phyloP scores from a whole-genome alignment of 2,329 filamentous ascomycete species.

The Dactylellina parvicollis region DNA sequence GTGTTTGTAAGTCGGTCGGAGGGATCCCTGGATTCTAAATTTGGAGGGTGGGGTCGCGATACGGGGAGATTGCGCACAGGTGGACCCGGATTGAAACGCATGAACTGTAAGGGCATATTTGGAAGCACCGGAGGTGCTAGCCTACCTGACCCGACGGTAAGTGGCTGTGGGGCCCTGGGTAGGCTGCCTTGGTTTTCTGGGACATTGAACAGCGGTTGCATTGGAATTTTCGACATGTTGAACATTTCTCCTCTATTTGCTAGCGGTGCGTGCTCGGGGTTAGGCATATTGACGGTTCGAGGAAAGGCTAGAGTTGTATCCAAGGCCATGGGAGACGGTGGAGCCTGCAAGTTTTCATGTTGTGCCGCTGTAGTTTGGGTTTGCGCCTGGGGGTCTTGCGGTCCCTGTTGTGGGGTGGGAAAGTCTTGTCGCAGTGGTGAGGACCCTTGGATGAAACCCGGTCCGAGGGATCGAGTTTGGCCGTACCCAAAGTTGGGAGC shows the following conservation, averaged over 20 bases:
- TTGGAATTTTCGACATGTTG: too few species aligned
- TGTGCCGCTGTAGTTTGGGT: neutral
- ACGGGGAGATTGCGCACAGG: neutral
- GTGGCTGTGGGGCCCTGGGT: too few species aligned
- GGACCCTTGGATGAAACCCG: too few species aligned
- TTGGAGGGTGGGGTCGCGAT: neutral
- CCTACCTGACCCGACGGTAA: neutral
- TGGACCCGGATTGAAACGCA: neutral
- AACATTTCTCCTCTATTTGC: too few species aligned
- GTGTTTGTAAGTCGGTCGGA: neutral
- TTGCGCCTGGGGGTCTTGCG: neutral
- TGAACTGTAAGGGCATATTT: neutral
- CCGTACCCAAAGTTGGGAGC: neutral
- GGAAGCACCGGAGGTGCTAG: neutral
- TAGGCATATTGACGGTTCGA: neutral
- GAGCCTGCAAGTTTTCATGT: neutral
- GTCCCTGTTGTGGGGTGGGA: neutral
- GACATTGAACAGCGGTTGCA: too few species aligned
- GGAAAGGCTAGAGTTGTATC: neutral
- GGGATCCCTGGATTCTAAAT: neutral
- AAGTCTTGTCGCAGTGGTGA: neutral
- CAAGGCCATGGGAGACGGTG: neutral
- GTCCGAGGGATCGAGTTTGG: too few species aligned
- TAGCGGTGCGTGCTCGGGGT: too few species aligned
- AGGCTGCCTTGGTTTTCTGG: too few species aligned